Evolutionary conservation across 768 basidiomycete genomes (phyloP).

Genomic region (Leccinum sublutescens): DNA sequence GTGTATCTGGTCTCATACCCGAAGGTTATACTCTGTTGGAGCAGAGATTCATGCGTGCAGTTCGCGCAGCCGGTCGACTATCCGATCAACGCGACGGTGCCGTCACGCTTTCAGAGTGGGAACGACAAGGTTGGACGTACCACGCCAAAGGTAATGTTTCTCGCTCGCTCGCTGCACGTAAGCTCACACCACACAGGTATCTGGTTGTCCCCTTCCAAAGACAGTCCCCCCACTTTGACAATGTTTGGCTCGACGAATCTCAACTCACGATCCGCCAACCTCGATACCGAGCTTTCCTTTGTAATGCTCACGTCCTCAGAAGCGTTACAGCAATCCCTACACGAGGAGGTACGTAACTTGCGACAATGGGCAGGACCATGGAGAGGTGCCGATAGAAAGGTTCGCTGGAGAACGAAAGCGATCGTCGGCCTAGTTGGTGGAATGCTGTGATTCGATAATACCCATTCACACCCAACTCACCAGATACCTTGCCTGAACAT

Average conservation of each 20-base stretch:
- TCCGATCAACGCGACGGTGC: conserved; percentile 36
- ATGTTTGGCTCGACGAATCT: conserved; percentile 95
- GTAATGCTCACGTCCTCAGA: conserved; percentile 69
- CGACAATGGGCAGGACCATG: conserved; percentile 51
- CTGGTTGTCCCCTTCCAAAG: conserved; percentile 69
- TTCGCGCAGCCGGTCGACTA: conserved; percentile 44
- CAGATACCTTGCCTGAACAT: not conserved
- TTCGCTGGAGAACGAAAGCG: conserved; percentile 61
- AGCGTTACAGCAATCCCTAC: conserved; percentile 46
- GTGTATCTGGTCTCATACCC: conserved; percentile 90
- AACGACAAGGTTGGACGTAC: conserved; percentile 90
- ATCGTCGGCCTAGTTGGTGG: conserved; percentile 65
- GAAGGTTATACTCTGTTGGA: conserved; percentile 92
- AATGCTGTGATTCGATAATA: conserved; percentile 50
- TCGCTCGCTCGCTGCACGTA: not conserved
- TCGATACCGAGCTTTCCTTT: conserved; percentile 92
- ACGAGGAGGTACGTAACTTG: conserved; percentile 53
- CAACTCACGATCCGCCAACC: conserved; percentile 84
- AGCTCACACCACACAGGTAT: conserved; percentile 51
- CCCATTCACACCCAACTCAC: conserved; percentile 10
- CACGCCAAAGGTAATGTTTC: conserved; percentile 83
- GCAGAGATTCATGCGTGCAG: conserved; percentile 74
- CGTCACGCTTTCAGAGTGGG: conserved; percentile 85
- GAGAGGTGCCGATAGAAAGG: conserved; percentile 56
- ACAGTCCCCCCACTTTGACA: conserved; percentile 61